Conservation (phyloP, 2,329 filamentous ascomycete genomes). For the Westerdykella sp. region DNA sequence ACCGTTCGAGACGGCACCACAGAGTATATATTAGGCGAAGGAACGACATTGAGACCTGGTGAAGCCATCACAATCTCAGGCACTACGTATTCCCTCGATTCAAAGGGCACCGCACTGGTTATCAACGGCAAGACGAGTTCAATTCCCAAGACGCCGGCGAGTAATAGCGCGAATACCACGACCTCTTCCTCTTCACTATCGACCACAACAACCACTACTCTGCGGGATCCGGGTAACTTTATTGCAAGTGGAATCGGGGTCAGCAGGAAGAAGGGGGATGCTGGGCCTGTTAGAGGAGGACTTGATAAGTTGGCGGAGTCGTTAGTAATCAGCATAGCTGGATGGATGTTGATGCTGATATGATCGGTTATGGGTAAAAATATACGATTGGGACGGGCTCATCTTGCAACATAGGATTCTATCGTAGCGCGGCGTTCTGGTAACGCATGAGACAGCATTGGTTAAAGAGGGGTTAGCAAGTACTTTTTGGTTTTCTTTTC, state of each 20-base stretch:
- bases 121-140: slow-evolving; percentile 30
- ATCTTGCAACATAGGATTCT: neutral
- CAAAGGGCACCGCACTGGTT: slow-evolving; percentile 22
- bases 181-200: slow-evolving; percentile 4
- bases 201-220: slow-evolving; percentile 6
- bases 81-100: slow-evolving; percentile 25
- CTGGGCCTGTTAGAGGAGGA: slow-evolving; percentile 5
- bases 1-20: slow-evolving; percentile 20
- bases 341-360: slow-evolving; percentile 23
- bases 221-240: slow-evolving; percentile 14
- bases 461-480: too few relatives aligned
- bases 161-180: slow-evolving; percentile 23
- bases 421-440: slow-evolving; percentile 4
- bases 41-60: slow-evolving; percentile 20
- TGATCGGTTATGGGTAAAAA: slow-evolving; percentile 6
- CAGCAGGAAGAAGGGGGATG: slow-evolving; percentile 13
- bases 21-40: slow-evolving; percentile 18
- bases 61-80: slow-evolving; percentile 20
- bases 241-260: slow-evolving; percentile 24
- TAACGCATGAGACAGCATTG: too few relatives aligned
- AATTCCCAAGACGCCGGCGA: slow-evolving; percentile 19
- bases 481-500: neutral
- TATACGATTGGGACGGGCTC: too few relatives aligned
- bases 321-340: slow-evolving; percentile 19
- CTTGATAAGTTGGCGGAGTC: slow-evolving; percentile 23